Base-by-base conservation (phyloP, 169 alveolate genomes). In the Cryptosporidium parvum region DNA sequence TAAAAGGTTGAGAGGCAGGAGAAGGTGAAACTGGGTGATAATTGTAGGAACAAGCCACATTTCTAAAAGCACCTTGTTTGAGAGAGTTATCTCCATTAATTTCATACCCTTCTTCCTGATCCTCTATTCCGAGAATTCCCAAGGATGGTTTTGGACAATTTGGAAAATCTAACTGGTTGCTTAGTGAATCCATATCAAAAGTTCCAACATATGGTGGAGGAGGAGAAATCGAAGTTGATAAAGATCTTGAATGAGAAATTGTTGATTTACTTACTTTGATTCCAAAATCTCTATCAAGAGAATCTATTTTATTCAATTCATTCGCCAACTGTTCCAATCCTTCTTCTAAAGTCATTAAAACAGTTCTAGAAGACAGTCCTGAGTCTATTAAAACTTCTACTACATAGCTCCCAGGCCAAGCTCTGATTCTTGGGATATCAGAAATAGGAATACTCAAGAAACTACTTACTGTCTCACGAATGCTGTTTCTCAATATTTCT, bases 341-440 rank as follows among this genome's bases (percentile, higher is more conserved):
- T 12, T 62, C 75, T 52, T 80, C 89, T 10, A 80, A 45, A 29
- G 67, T 80, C 26, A 33, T 26, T 10, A 80, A 42, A 26, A 80
- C 75, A 26, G 89, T 61, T 62, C 75, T 80, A 23, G 89, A 59
- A 29, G 89, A 37, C 16, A 80, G 16, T 39, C 89, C 89, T 42
- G 89, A 61, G 21, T 80, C 89, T 42, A 80, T 80, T 16, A 80
- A 45, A 18, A 80, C 75, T 10, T 80, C 89, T 12, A 80, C 75
- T 26, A 80, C 23, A 65, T 80, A 80, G 37, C 89, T 80, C 23
- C 89, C 89, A 2, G 89, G 89, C 89, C 89, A 80, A 29, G 89
- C 52, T 42, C 89, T 37, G n/a, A 80, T 80, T 44, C 89, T 59
- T 16, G 75, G 73, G 23, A 80, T 80, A 59, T 80, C 89, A 16